phyloP scores from a whole-genome alignment of 148 eudicot genomes.

The Linanthus parryae region DNA sequence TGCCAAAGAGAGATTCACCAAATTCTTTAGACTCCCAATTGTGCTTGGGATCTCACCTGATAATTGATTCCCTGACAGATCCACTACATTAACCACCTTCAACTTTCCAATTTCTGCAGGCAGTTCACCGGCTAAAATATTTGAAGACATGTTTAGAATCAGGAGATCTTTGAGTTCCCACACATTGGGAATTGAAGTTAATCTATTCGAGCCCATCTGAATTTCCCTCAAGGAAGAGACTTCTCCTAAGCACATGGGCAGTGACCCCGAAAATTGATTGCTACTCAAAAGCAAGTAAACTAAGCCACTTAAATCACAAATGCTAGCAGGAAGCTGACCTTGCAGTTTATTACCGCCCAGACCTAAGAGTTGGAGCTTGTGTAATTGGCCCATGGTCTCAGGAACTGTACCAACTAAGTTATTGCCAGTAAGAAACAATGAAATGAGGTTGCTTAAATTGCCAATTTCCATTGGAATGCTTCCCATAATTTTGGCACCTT shows the following conservation, averaged over 20 bases:
- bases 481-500: too few relatives aligned
- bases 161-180: not conserved
- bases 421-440: not conserved
- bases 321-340: too few relatives aligned
- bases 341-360: not conserved
- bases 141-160: not conserved
- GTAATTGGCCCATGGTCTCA: not conserved
- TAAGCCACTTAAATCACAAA: too few relatives aligned
- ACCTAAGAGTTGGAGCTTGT: not conserved
- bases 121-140: not conserved
- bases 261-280: too few relatives aligned
- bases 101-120: not conserved
- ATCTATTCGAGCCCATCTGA: too few relatives aligned
- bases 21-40: slow-evolving; percentile 35
- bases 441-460: not conserved
- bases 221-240: too few relatives aligned
- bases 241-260: too few relatives aligned
- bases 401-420: not conserved
- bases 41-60: slow-evolving; percentile 27
- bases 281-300: too few relatives aligned
- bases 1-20: slow-evolving; percentile 41
- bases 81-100: not conserved
- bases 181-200: too few relatives aligned
- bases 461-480: too few relatives aligned
- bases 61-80: slow-evolving; percentile 2